phyloP scores from a whole-genome alignment of 2,329 filamentous ascomycete species.

The Fusarium subglutinans region DNA sequence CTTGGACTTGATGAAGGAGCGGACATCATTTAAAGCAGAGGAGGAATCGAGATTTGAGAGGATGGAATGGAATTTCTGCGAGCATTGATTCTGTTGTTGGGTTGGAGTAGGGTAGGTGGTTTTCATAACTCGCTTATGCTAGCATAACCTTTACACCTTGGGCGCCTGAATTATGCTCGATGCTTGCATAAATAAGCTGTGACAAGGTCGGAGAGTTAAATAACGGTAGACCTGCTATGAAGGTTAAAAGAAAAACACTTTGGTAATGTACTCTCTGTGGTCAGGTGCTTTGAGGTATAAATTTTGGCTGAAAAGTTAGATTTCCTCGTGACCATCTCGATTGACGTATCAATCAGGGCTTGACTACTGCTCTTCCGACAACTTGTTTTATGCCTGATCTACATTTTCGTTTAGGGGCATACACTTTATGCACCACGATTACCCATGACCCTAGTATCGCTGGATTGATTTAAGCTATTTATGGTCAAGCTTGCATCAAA shows the following conservation, averaged over 20 bases:
- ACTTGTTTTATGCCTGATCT: background rate
- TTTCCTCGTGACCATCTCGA: background rate
- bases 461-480: background rate
- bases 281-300: no score
- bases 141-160: background rate
- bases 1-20: background rate
- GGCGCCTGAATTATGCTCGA: fast-evolving
- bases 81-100: background rate
- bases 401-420: background rate
- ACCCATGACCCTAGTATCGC: background rate
- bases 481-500: background rate
- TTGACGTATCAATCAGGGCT: background rate
- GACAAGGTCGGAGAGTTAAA: background rate
- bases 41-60: background rate
- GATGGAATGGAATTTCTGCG: background rate
- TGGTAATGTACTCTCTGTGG: background rate
- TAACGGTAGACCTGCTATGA: no score
- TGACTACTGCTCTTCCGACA: background rate
- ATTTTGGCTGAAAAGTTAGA: background rate
- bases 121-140: background rate
- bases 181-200: background rate
- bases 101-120: background rate
- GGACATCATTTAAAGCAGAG: background rate
- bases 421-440: background rate
- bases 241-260: background rate